phyloP scores from a whole-genome alignment of 2,329 filamentous ascomycete species.

The Fusarium nematophilum region DNA sequence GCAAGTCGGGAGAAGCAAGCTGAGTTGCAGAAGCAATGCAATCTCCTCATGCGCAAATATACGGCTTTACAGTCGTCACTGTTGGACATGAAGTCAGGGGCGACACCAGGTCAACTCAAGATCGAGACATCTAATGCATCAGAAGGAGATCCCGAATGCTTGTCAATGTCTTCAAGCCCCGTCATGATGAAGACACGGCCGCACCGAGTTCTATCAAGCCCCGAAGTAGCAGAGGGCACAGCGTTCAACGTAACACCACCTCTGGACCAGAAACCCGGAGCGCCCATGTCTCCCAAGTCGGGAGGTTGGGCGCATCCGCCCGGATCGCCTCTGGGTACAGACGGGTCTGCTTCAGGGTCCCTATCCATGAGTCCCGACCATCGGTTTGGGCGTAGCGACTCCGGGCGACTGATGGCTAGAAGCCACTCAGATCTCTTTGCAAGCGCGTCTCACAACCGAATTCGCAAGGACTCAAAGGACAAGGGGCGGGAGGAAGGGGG shows the following conservation, averaged over 20 bases:
- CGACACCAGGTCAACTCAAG: constrained; percentile 33
- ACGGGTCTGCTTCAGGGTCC: constrained; percentile 42
- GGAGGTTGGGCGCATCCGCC: constrained; percentile 49
- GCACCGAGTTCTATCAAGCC: constrained; percentile 58
- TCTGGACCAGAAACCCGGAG: constrained; percentile 49
- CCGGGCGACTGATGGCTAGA: constrained; percentile 29
- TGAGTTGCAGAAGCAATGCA: constrained; percentile 65
- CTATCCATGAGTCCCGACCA: constrained; percentile 52
- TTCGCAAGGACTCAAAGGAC: constrained; percentile 62
- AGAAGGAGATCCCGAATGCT: constrained; percentile 49
- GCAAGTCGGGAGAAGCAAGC: constrained; percentile 65
- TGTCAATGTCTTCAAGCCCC: constrained; percentile 53
- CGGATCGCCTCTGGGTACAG: constrained; percentile 52
- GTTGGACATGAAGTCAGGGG: constrained; percentile 58
- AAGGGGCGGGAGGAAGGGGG: constrained; percentile 56
- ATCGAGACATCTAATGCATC: constrained; percentile 36
- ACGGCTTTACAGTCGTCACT: constrained; percentile 62
- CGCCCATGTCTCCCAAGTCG: constrained; percentile 44
- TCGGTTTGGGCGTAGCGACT: constrained; percentile 60
- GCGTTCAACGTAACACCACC: constrained; percentile 58
- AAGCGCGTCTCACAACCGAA: constrained; percentile 61
- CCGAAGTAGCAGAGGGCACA: constrained; percentile 55
- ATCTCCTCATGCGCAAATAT: constrained; percentile 63
- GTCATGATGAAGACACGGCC: constrained; percentile 51
- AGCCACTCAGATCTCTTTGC: constrained; percentile 37